Evolutionary conservation across 257 asterid species (phyloP), one percentile per base, ranked within the genome.

Genomic region (Anisodus tanguticus): DNA sequence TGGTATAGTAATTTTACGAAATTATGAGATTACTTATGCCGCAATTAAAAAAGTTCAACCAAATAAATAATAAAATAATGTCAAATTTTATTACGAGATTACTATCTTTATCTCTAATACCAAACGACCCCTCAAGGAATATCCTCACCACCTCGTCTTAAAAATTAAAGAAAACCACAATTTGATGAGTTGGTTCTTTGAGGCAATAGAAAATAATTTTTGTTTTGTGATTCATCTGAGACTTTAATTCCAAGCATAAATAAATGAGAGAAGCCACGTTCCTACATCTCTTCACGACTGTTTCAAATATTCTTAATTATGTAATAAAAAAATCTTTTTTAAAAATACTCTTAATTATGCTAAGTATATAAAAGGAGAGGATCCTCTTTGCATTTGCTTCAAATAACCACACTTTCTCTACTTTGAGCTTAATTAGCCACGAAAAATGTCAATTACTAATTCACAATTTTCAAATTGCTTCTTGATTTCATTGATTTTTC

Each of bases 401-500:
- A 72, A 71, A 71, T 55, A 41, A 41, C 45, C 19, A 15, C 9
- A 58, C 10, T 58, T 3, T 41, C 5, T 58, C 63, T 58, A 58
- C 63, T 58, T 58, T 58, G 64, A 58, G 64, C 64, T 51, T 41
- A 51, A 51, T 58, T 58, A 58, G 64, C 64, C 64, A 58, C 8
- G 41, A n/a, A 17, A 86, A 17, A 86, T 86, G 88, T 71, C 88
- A 54, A 35, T 10, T 37, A 67, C 37, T 37, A 13, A 35, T 47
- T 71, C 77, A 45, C 12, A 22, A 7, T 26, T 10, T 68, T 45
- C 82, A 15, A 57, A 3, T 15, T 43, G 3, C 45, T 62, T 84
- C 47, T 67, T 88, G 47, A 83, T 85, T 39, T 80, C 86, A 49
- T 41, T 88, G 26, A 11, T 71, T 19, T 55, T 88, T 17, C 74